phyloP scores from a whole-genome alignment of 768 basidiomycete species.

The Tricholoma bakamatsutake region DNA sequence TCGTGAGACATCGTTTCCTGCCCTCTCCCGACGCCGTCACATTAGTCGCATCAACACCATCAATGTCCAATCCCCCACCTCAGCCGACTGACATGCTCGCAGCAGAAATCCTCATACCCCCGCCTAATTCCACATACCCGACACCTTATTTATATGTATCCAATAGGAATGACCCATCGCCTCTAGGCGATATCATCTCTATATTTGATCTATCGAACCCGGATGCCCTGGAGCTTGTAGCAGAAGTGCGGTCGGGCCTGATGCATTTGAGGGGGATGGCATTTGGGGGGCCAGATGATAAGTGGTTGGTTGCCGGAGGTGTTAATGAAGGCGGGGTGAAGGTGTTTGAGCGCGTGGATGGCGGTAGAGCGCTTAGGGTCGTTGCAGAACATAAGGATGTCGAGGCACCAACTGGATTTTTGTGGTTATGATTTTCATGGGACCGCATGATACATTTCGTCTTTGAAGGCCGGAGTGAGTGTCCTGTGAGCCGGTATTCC shows the following conservation, averaged over 20 bases:
- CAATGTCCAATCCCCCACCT: constrained; percentile 41
- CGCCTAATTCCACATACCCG: constrained; percentile 44
- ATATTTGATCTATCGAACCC: constrained; percentile 53
- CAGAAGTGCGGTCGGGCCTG: constrained; percentile 64
- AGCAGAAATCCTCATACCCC: constrained; percentile 63
- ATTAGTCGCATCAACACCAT: constrained; percentile 39
- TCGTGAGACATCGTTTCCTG: constrained; percentile 51
- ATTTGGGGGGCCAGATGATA: constrained; percentile 57
- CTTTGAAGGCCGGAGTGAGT: no score
- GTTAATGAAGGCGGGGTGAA: constrained; percentile 60
- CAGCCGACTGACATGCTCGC: constrained; percentile 49
- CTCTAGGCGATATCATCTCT: constrained; percentile 67
- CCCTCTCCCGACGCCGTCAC: constrained; percentile 34
- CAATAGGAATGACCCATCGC: constrained; percentile 68
- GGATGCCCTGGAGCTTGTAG: constrained; percentile 42
- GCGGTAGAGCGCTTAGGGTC: constrained; percentile 48
- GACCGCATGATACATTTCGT: no score
- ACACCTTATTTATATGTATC: constrained; percentile 63
- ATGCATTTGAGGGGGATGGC: constrained; percentile 64
- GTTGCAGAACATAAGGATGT: constrained; percentile 42
- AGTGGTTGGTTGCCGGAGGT: constrained; percentile 63
- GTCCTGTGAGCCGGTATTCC: no score
- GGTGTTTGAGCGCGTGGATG: constrained; percentile 60
- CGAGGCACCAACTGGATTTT: constrained; percentile 48
- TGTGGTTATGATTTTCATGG: constrained; percentile 33